phyloP scores from a whole-genome alignment of 768 basidiomycete genomes.

The Sarcodon aspratus region DNA sequence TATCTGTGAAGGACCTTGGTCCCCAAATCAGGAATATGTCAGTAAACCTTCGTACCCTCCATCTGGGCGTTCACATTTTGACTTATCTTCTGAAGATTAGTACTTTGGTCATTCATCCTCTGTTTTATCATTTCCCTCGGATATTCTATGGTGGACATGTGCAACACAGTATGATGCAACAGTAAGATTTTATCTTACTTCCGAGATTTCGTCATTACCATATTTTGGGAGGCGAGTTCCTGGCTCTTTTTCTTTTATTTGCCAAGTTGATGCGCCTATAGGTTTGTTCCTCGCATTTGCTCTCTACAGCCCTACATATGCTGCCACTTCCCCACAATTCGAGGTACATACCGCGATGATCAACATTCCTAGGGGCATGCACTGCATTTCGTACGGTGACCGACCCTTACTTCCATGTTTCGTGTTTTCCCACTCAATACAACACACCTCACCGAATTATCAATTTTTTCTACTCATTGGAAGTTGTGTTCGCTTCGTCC shows the following conservation, averaged over 20 bases:
- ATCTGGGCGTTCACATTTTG: no score
- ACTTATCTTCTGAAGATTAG: no score
- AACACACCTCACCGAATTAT: constrained; percentile 73
- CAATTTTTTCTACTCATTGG: constrained; percentile 76
- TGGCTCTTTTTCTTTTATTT: no score
- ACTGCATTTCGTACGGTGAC: constrained; percentile 68
- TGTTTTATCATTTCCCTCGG: no score
- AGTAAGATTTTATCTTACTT: no score
- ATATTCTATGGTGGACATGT: no score
- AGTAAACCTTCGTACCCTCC: constrained; percentile 93
- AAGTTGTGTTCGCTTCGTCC: constrained; percentile 81
- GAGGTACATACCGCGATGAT: constrained; percentile 51
- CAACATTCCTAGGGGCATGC: constrained; percentile 55
- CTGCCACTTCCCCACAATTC: constrained; percentile 52
- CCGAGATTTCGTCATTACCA: no score
- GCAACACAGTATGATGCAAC: no score
- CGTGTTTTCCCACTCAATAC: no score
- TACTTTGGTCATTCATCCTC: no score
- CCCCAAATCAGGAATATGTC: constrained; percentile 82
- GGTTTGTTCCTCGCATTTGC: constrained; percentile 73
- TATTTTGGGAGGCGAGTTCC: no score
- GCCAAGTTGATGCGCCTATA: no score
- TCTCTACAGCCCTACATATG: constrained; percentile 74
- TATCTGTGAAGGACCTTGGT: constrained; percentile 84
- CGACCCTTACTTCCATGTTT: constrained; percentile 11